phyloP scores from a whole-genome alignment of 1,139 yeast genomes.

The Lodderomyces parapsilosis region DNA sequence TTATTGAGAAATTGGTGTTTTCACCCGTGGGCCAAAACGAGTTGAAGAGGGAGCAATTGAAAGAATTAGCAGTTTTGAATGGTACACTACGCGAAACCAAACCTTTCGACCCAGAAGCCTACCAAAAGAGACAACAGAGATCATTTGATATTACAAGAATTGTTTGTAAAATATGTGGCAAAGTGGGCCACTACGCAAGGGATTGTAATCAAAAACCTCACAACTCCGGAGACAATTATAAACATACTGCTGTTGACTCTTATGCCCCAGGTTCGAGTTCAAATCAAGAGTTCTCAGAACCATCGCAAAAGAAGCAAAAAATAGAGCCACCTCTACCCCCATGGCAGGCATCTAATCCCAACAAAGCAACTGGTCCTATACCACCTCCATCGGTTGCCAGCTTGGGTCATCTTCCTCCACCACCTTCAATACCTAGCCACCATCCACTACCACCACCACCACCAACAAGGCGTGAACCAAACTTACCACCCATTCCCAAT shows the following conservation, averaged over 20 bases:
- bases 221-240: not conserved
- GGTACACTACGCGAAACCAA: slow-evolving; percentile 87
- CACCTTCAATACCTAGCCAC: slow-evolving; percentile 18
- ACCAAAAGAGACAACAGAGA: slow-evolving; percentile 41
- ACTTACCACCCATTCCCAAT: slow-evolving; percentile 7
- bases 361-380: slow-evolving; percentile 5
- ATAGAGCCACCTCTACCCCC: slow-evolving; percentile 20
- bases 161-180: slow-evolving; percentile 77
- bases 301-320: slow-evolving; percentile 17
- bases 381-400: slow-evolving; percentile 13
- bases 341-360: slow-evolving; percentile 14
- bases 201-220: slow-evolving; percentile 58
- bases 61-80: slow-evolving; percentile 89
- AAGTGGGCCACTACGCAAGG: slow-evolving; percentile 80
- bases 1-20: slow-evolving; percentile 78
- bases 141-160: slow-evolving; percentile 54
- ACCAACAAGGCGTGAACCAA: slow-evolving; percentile 7
- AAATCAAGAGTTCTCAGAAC: slow-evolving; percentile 7
- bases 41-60: slow-evolving; percentile 82
- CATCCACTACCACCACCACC: slow-evolving; percentile 24
- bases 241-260: slow-evolving; percentile 5
- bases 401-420: slow-evolving; percentile 12
- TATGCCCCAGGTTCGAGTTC: slow-evolving; percentile 6
- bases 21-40: slow-evolving; percentile 95
- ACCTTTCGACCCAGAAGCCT: slow-evolving; percentile 65